Evolutionary conservation across 2,329 filamentous ascomycete species (phyloP).

Genomic region (Lojkania enalia): DNA sequence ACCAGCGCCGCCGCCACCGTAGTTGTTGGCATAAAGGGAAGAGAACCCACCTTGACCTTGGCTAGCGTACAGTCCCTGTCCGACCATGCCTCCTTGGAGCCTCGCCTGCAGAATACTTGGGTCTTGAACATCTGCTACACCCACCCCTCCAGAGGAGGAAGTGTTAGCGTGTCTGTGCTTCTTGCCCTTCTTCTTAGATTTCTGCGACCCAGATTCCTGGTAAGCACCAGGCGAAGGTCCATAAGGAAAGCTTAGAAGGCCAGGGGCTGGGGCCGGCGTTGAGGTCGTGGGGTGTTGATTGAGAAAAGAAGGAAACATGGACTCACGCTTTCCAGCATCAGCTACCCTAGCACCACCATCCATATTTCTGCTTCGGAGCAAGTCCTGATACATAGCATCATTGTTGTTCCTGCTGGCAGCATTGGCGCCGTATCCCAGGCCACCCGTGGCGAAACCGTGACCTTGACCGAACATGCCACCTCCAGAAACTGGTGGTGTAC

Average conservation of each 20-base stretch:
- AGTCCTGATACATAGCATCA: conserved; percentile 75
- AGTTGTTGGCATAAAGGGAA: conserved; percentile 70
- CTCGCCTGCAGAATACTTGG: conserved; percentile 98
- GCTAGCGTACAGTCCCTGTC: conserved; percentile 87
- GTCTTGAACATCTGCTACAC: conserved; percentile 99
- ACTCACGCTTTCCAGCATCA: conserved; percentile 97
- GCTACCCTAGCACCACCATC: conserved; percentile 71
- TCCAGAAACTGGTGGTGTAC: conserved; percentile 81
- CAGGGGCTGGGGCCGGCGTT: conserved; percentile 84
- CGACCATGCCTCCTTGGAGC: conserved; percentile 80
- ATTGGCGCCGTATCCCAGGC: conserved; percentile 63
- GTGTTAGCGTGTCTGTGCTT: conserved; percentile 99
- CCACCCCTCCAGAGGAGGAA: conserved; percentile 99
- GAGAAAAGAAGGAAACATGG: conserved; percentile 89
- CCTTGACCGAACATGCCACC: conserved; percentile 88
- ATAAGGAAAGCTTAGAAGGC: conserved; percentile 90
- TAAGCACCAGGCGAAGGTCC: conserved; percentile 81
- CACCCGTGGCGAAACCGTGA: conserved; percentile 74
- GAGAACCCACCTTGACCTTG: conserved; percentile 93
- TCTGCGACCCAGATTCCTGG: conserved; percentile 84
- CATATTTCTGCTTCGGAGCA: conserved; percentile 68
- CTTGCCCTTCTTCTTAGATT: conserved; percentile 99
- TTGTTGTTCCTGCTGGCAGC: conserved; percentile 72
- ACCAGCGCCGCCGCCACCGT: conserved; percentile 38
- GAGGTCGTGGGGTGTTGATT: conserved; percentile 82